Evolutionary conservation across 768 basidiomycete genomes (phyloP).

Genomic region (Boletus pseudo-olivaceus): DNA sequence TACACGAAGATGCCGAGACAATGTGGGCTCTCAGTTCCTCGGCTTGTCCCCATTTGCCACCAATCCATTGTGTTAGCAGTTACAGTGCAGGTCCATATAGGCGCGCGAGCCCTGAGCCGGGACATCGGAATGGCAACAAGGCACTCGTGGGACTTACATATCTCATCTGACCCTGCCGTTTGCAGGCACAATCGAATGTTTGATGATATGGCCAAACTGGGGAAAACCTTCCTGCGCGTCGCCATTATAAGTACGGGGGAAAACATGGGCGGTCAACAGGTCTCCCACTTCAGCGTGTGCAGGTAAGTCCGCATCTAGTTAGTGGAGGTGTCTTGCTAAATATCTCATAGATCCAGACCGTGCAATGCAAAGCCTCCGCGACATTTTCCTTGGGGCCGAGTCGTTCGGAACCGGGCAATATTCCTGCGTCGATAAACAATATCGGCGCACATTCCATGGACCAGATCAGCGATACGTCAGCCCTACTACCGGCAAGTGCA

Average conservation of each 20-base stretch:
- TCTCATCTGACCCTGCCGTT: neutral
- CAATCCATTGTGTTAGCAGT: neutral
- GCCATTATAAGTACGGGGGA: constrained; percentile 2
- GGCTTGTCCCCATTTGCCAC: neutral
- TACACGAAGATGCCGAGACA: neutral
- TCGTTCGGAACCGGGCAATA: neutral
- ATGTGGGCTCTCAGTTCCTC: neutral
- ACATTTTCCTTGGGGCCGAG: neutral
- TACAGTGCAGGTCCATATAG: no score
- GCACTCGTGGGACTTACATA: neutral
- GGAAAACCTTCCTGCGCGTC: neutral
- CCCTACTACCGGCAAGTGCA: constrained; percentile 19
- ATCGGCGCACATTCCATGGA: constrained; percentile 14
- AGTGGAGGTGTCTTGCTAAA: neutral
- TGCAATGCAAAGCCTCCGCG: neutral
- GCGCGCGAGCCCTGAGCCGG: neutral
- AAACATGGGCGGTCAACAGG: no score
- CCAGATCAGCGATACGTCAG: constrained; percentile 22
- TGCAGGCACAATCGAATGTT: neutral
- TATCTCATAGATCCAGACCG: neutral
- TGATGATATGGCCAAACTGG: neutral
- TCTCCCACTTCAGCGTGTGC: neutral
- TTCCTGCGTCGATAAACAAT: constrained; percentile 19
- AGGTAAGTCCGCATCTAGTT: constrained; percentile 5
- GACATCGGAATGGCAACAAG: neutral